A percentile compares a stretch with the other conserved stretches of the same genome.
phyloP scores from a whole-genome alignment of 306 rosid genomes.

The Cicer chorassanicum region DNA sequence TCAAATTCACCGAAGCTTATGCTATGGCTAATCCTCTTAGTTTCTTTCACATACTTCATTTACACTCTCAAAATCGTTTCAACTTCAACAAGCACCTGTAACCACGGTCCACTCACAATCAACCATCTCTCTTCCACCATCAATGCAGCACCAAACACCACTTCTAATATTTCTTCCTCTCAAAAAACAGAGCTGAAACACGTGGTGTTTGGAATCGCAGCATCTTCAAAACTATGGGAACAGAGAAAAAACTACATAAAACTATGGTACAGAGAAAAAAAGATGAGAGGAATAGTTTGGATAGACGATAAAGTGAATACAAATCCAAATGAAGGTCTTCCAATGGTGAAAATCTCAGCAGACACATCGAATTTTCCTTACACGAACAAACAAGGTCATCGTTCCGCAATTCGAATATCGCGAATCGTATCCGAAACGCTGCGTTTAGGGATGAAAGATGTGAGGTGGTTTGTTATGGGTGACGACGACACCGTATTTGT shows the following conservation, averaged over 20 bases:
- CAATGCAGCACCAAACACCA: background rate
- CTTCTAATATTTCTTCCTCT: background rate
- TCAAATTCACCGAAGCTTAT: slow-evolving; percentile 60
- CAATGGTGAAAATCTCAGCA: slow-evolving; percentile 69
- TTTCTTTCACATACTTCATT: slow-evolving; percentile 67
- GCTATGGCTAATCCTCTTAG: slow-evolving; percentile 72
- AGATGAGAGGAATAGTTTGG: slow-evolving; percentile 91
- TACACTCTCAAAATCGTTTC: slow-evolving; percentile 79
- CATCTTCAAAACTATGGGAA: slow-evolving; percentile 85
- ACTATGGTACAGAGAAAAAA: slow-evolving; percentile 72
- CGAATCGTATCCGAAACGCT: slow-evolving; percentile 88
- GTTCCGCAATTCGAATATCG: slow-evolving; percentile 90
- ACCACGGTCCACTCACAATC: slow-evolving; percentile 49
- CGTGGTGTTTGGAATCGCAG: slow-evolving; percentile 90
- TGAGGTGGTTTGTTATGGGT: slow-evolving; percentile 96
- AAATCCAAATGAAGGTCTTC: slow-evolving; percentile 50
- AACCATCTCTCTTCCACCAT: slow-evolving; percentile 41
- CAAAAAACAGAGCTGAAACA: slow-evolving; percentile 61
- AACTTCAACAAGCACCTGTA: slow-evolving; percentile 64
- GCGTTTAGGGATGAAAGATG: slow-evolving; percentile 66
- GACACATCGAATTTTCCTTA: slow-evolving; percentile 69
- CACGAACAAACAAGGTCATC: slow-evolving; percentile 83
- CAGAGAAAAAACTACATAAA: slow-evolving; percentile 83
- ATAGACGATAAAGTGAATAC: slow-evolving; percentile 59
- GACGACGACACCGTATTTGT: slow-evolving; percentile 97